These are phyloP conservation scores for Stentor roeselii DNA, from an alignment of 73 alveolate genomes.

Conservation along the genomic window DNA sequence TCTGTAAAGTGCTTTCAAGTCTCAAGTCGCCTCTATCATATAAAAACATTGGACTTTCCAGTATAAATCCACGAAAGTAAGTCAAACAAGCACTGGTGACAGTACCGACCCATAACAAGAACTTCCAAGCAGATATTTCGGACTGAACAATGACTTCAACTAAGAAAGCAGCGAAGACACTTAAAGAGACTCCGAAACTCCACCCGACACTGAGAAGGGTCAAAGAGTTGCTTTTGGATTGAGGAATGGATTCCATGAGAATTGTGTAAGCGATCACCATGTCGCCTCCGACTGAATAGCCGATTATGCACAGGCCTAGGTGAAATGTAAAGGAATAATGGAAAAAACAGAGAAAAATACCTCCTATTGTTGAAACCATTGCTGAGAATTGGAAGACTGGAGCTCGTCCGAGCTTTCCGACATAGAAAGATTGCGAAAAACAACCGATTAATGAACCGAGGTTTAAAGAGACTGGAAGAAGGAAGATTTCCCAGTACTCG, in stretches of 20 bases:
- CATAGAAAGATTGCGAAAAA: neutral
- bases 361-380: neutral
- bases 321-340: neutral
- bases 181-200: neutral
- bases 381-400: neutral
- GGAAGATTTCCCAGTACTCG: conserved; percentile 8
- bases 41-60: conserved; percentile 21
- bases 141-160: neutral
- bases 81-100: neutral
- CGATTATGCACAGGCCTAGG: conserved; percentile 12
- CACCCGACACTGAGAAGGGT: neutral
- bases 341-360: neutral
- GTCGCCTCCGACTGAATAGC: conserved; percentile 15
- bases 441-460: conserved; percentile 17
- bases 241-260: conserved; percentile 5
- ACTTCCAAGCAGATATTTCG: neutral
- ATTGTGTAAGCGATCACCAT: neutral
- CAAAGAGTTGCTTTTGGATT: neutral
- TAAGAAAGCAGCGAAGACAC: neutral
- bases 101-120: conserved; percentile 10
- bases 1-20: neutral
- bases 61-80: neutral
- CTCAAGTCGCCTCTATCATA: conserved; percentile 2
- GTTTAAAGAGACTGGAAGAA: conserved; percentile 1
- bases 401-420: conserved; percentile 14